phyloP scores from a whole-genome alignment of 2,329 filamentous ascomycete species.

The Aureobasidium sp. region DNA sequence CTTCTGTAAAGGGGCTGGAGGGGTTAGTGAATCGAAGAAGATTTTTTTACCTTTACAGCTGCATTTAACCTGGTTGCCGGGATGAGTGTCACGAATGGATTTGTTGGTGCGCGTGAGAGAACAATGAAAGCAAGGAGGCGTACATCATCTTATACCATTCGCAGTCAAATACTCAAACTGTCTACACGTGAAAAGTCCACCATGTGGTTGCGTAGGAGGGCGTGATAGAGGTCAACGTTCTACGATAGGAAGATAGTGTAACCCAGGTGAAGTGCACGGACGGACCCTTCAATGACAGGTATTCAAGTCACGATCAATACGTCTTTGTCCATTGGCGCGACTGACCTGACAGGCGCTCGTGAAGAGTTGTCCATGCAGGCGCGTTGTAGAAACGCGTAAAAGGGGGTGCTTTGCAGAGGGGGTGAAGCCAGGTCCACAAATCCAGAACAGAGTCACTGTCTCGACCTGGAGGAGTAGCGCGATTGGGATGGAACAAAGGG shows the following conservation, averaged over 20 bases:
- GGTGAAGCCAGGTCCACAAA: background rate
- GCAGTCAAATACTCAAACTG: background rate
- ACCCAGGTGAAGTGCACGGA: conserved; percentile 14
- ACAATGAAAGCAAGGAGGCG: conserved; percentile 14
- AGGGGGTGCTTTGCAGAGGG: background rate
- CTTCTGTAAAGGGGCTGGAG: conserved; percentile 14
- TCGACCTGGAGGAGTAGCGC: background rate
- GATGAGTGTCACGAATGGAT: conserved; percentile 9
- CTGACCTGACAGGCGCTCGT: background rate
- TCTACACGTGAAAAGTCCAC: background rate
- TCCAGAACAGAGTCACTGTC: background rate
- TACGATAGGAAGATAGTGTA: conserved; percentile 13
- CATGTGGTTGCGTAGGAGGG: conserved; percentile 12
- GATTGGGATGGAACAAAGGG: background rate
- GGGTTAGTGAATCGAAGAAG: conserved; percentile 11
- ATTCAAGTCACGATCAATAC: background rate
- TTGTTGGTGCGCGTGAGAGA: conserved; percentile 7
- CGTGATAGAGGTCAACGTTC: conserved; percentile 10
- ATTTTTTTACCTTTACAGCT: conserved; percentile 9
- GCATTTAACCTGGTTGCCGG: conserved; percentile 14
- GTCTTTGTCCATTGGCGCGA: conserved; percentile 6
- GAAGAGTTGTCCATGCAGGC: conserved; percentile 13
- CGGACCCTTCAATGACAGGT: conserved; percentile 4
- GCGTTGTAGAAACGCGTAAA: conserved; percentile 14
- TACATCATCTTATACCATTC: conserved; percentile 9